A percentile compares a stretch with the other conserved stretches of the same genome.
Conservation (phyloP, 441 rosid genomes). For the Pelargonium fulgidum region DNA sequence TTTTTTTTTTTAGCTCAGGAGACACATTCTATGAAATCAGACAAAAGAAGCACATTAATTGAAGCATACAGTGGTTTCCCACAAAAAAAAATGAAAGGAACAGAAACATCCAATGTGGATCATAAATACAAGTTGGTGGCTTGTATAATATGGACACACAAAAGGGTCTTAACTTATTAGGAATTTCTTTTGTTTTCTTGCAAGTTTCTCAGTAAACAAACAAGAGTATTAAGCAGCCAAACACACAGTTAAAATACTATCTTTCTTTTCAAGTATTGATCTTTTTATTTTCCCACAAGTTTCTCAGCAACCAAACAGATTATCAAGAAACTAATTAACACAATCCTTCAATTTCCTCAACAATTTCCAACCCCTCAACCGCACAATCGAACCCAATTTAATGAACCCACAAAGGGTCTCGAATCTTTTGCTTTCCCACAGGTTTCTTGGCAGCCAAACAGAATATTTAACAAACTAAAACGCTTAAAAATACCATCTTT, state of each 20-base stretch:
- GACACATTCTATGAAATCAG: neutral
- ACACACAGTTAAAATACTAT: no score
- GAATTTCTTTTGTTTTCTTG: neutral
- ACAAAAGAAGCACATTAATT: neutral
- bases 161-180: neutral
- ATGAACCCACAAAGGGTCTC: neutral
- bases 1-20: neutral
- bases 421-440: neutral
- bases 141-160: no score
- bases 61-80: neutral
- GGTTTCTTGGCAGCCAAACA: neutral
- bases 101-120: neutral
- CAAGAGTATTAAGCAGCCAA: no score
- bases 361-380: no score
- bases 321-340: neutral
- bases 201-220: neutral
- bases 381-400: no score
- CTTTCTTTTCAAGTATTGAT: no score
- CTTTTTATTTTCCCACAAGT: neutral
- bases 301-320: slow-evolving; percentile 2
- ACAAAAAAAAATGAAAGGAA: neutral
- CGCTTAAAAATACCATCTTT: neutral
- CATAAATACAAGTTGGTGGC: no score
- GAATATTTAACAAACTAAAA: neutral
- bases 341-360: no score